Evolutionary conservation across 2,329 filamentous ascomycete genomes (phyloP), one percentile per base, ranked within the genome.

Genomic region (Arthrobotrys megalospora): DNA sequence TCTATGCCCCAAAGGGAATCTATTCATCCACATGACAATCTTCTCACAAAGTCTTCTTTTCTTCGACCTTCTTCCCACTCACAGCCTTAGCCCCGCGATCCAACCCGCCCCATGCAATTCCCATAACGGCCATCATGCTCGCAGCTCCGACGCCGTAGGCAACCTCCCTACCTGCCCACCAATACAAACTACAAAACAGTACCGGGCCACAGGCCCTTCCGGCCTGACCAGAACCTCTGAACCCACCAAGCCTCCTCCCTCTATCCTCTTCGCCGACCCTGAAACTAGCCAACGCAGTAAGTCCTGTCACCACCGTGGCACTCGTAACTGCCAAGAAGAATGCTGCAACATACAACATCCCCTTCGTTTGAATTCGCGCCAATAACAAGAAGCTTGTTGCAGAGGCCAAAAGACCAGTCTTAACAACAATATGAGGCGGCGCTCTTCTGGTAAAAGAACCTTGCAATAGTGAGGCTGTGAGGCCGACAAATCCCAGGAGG

Each of bases 161-260:
- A 10, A 90, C 88, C 83, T 96, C 92, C 55, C 96, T 88, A 0
- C 96, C 96, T 6, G 93, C 94, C 96, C 96, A 99, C 96, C 96
- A 99, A 86, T 99, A 99, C 70, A 99, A 53, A 71, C 75, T 82
- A 76, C 96, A 98, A 83, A 99, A 99, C 41, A 97, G 85, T 3
- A 99, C 84, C 0, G 96, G 96, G 0, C 96, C 96, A 10, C 97
- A 84, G 0, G 94, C 93, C 38, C 96, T 89, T 1, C 96, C 96
- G 3, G 94, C 88, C 86, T 99, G 96, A 5, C 96, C 81, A 67
- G 81, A 81, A 32, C 73, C 66, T 47, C 96, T 88, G 81, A 98
- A 88, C 73, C 93, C 91, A 2, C 96, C 96, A 64, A 99, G 86
- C 83, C 97, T 96, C 55, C 91, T 91, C 2, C 96, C 96, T 47